Conservation (phyloP, 202 grass and related monocot genomes). For the Schoenoplectus tabernaemontani region DNA sequence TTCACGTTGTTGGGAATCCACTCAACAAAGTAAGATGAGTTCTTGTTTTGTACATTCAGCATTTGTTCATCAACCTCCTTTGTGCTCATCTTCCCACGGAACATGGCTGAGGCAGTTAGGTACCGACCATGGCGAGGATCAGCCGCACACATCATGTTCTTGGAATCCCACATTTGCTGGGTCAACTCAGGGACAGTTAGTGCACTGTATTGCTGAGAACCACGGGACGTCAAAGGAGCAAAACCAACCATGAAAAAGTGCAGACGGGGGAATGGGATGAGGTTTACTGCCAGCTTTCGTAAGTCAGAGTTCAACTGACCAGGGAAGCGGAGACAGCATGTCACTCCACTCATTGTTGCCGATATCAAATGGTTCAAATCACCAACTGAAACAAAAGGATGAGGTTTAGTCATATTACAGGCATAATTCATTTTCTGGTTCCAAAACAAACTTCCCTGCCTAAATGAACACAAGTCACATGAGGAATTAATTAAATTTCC, state of each 20-base stretch:
- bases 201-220: constrained; percentile 59
- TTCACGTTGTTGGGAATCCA: constrained; percentile 55
- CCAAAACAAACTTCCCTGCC: not conserved
- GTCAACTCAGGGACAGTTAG: constrained; percentile 67
- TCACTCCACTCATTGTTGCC: constrained; percentile 44
- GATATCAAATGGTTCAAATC: constrained; percentile 55
- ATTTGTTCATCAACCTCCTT: constrained; percentile 47
- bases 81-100: constrained; percentile 45
- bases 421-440: not conserved
- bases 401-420: not conserved
- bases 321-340: constrained; percentile 41
- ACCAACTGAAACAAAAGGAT: constrained; percentile 25
- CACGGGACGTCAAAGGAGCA: constrained; percentile 58
- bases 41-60: constrained; percentile 50
- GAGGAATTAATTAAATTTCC: not conserved
- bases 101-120: constrained; percentile 40
- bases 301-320: constrained; percentile 60
- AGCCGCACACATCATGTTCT: constrained; percentile 83
- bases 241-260: constrained; percentile 90
- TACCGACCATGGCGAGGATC: constrained; percentile 59
- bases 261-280: constrained; percentile 65
- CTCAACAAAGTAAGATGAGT: constrained; percentile 41
- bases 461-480: not conserved
- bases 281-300: constrained; percentile 73
- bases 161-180: constrained; percentile 86